A percentile compares a stretch with the other conserved stretches of the same genome.
phyloP scores from a whole-genome alignment of 1,139 yeast genomes.

The Blastobotrys apis region DNA sequence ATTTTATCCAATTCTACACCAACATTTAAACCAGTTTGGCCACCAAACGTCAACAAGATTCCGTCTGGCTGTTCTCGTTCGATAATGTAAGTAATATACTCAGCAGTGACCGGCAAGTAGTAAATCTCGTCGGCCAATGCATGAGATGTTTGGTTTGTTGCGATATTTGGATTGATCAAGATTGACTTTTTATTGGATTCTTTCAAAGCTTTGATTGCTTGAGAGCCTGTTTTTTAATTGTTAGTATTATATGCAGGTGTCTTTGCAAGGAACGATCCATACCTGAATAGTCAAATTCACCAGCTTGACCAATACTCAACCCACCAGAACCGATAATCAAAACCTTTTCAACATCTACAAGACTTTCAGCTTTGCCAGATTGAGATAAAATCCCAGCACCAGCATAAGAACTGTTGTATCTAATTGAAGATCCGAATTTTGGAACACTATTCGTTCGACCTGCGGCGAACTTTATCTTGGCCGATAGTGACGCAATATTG shows the following conservation, averaged over 20 bases:
- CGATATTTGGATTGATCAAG: constrained; percentile 94
- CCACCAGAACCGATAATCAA: constrained; percentile 98
- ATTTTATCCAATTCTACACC: constrained; percentile 90
- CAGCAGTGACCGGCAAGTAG: constrained; percentile 96
- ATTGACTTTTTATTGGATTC: constrained; percentile 97
- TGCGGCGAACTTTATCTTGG: too few relatives aligned
- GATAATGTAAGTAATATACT: constrained; percentile 87
- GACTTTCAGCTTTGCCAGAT: constrained; percentile 46
- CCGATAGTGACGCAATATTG: too few relatives aligned
- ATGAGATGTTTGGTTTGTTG: constrained; percentile 96
- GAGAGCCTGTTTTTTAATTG: constrained; percentile 12
- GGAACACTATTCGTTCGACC: too few relatives aligned
- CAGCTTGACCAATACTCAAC: constrained; percentile 96
- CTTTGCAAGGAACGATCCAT: constrained; percentile 14
- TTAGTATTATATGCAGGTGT: constrained; percentile 7
- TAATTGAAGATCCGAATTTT: too few relatives aligned
- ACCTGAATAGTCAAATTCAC: constrained; percentile 97
- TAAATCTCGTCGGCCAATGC: constrained; percentile 97
- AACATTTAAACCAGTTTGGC: constrained; percentile 95
- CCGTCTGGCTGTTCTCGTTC: constrained; percentile 97
- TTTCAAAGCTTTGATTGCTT: constrained; percentile 60
- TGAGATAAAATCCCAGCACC: constrained; percentile 54
- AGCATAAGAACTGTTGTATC: constrained; percentile 36
- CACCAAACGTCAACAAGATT: constrained; percentile 91
- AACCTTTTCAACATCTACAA: constrained; percentile 85